A percentile compares a stretch with the other conserved stretches of the same genome.
Conservation (phyloP, 1,139 yeast genomes). For the Cylindricascospora bacillispora region DNA sequence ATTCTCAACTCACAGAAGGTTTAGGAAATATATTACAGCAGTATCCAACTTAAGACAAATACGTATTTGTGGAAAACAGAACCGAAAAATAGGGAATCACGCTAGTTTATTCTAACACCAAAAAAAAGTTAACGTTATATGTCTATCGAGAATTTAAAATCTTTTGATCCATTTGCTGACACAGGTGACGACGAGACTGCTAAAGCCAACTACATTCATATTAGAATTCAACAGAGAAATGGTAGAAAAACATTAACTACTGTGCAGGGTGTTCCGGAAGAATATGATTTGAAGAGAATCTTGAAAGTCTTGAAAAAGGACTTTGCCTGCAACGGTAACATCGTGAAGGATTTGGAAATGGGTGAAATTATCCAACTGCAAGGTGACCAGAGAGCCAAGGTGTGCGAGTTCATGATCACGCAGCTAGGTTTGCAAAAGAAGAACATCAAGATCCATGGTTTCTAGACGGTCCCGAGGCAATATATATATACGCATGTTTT, state of each 20-base stretch:
- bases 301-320: conserved; percentile 92
- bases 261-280: conserved; percentile 93
- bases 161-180: conserved; percentile 99
- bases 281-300: conserved; percentile 89
- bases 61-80: no score
- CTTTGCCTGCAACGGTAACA: conserved; percentile 97
- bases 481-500: no score
- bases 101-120: no score
- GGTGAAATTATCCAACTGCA: conserved; percentile 97
- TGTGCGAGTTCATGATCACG: conserved; percentile 79
- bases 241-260: conserved; percentile 98
- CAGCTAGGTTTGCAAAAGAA: conserved; percentile 88
- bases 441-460: conserved; percentile 97
- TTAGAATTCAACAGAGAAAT: conserved; percentile 99
- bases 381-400: conserved; percentile 98
- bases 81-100: no score
- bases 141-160: conserved; percentile 93
- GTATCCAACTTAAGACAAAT: no score
- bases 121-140: conserved; percentile 6
- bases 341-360: conserved; percentile 89
- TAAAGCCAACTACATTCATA: conserved; percentile 90
- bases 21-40: no score
- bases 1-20: no score
- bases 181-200: conserved; percentile 99
- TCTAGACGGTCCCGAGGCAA: conserved; percentile 31